Conservation (phyloP, 441 rosid species). For the Arabidopsis hybrid region DNA sequence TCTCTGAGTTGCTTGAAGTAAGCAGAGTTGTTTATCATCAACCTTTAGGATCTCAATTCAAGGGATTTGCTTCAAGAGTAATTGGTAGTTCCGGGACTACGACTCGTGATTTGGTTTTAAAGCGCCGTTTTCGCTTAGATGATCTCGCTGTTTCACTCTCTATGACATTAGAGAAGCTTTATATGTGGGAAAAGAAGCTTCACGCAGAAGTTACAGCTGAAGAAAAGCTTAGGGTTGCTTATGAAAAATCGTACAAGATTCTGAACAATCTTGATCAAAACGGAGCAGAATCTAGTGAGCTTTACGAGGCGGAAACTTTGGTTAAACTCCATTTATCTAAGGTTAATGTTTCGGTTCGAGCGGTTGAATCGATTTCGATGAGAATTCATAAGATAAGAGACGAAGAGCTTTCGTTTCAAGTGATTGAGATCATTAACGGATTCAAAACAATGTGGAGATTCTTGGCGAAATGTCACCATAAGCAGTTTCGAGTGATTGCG, state of each 20-base stretch:
- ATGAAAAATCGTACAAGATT: constrained; percentile 28
- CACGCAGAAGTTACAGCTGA: constrained; percentile 47
- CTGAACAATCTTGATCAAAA: constrained; percentile 21
- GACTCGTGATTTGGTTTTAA: neutral
- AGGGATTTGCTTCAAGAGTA: constrained; percentile 42
- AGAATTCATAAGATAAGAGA: constrained; percentile 54
- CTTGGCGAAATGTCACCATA: constrained; percentile 52
- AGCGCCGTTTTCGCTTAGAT: constrained; percentile 29
- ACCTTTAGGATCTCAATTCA: constrained; percentile 44
- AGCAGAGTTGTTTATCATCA: constrained; percentile 41
- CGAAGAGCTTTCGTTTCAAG: constrained; percentile 49
- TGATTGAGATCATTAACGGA: constrained; percentile 49
- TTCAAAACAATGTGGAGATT: constrained; percentile 53
- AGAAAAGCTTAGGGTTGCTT: constrained; percentile 38
- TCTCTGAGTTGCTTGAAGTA: constrained; percentile 47
- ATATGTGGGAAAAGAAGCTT: constrained; percentile 54
- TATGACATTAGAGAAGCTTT: constrained; percentile 51
- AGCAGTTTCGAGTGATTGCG: constrained; percentile 44
- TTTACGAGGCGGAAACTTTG: constrained; percentile 20
- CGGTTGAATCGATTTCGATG: constrained; percentile 47
- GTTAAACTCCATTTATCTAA: constrained; percentile 38
- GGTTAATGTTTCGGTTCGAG: constrained; percentile 44
- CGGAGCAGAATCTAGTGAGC: constrained; percentile 18
- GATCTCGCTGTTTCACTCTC: constrained; percentile 42
- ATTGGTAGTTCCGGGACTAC: constrained; percentile 17